Conservation (phyloP, 2,329 filamentous ascomycete genomes). For the Colletotrichum neosansevieriae region DNA sequence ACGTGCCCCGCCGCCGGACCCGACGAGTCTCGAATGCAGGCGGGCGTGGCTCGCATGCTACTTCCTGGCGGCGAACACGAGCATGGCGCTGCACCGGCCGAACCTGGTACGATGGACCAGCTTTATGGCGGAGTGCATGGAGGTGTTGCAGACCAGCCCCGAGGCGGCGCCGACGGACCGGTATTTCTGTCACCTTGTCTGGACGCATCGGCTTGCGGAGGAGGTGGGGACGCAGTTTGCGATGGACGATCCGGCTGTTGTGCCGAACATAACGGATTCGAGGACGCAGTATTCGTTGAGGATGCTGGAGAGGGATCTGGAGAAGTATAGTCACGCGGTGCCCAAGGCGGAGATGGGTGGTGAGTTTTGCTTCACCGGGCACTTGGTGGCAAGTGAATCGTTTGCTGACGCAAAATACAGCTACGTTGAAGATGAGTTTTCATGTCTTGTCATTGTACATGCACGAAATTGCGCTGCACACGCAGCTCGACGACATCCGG, state of each 20-base stretch:
- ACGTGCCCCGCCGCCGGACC: slow-evolving; percentile 60
- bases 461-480: slow-evolving; percentile 80
- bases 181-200: slow-evolving; percentile 70
- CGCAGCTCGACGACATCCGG: slow-evolving; percentile 67
- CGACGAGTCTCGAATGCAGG: slow-evolving; percentile 66
- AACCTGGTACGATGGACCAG: slow-evolving; percentile 70
- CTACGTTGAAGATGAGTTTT: slow-evolving; percentile 73
- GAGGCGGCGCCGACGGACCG: slow-evolving; percentile 68
- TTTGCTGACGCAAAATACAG: slow-evolving; percentile 52
- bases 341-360: slow-evolving; percentile 65
- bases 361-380: slow-evolving; percentile 55
- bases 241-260: slow-evolving; percentile 71
- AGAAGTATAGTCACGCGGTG: slow-evolving; percentile 69
- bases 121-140: slow-evolving; percentile 71
- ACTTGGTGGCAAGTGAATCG: no score
- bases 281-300: slow-evolving; percentile 74
- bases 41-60: slow-evolving; percentile 72
- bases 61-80: slow-evolving; percentile 68
- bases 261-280: slow-evolving; percentile 68
- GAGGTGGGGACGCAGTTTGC: slow-evolving; percentile 76
- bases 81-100: slow-evolving; percentile 72
- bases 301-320: slow-evolving; percentile 73
- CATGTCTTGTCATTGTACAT: slow-evolving; percentile 77
- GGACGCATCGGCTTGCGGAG: slow-evolving; percentile 73
- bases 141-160: slow-evolving; percentile 64